Percentiles rank a stretch among this genome's conserved stretches.
Conservation (phyloP, 768 basidiomycete genomes). For the Cyathus striatus region DNA sequence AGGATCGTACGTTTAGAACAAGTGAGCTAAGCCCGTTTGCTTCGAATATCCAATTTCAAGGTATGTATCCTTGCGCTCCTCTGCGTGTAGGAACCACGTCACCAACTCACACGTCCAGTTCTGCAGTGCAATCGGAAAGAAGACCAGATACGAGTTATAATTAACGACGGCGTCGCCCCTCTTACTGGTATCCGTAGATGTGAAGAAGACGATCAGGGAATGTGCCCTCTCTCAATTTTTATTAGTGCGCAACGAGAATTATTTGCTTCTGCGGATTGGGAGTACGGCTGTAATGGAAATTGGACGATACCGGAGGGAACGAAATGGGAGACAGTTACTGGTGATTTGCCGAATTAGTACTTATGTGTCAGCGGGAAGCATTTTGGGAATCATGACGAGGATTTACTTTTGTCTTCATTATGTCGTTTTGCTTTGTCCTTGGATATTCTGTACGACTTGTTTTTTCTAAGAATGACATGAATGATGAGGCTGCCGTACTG, state of each 20-base stretch:
- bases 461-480: too few species aligned
- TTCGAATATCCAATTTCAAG: conserved; percentile 85
- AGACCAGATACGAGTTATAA: conserved; percentile 72
- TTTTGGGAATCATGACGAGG: too few species aligned
- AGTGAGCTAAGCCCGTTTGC: conserved; percentile 83
- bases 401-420: too few species aligned
- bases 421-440: too few species aligned
- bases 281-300: conserved; percentile 68
- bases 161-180: conserved; percentile 86
- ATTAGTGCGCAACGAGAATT: conserved; percentile 63
- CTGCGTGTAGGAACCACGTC: conserved; percentile 5
- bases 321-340: conserved; percentile 70
- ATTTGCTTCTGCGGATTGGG: conserved; percentile 66
- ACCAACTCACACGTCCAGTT: conserved; percentile 36
- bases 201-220: conserved; percentile 63
- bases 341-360: conserved; percentile 56
- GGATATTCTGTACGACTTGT: too few species aligned
- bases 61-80: conserved; percentile 42
- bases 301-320: conserved; percentile 67
- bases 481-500: too few species aligned
- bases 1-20: conserved; percentile 61
- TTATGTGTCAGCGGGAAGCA: too few species aligned
- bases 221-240: conserved; percentile 76
- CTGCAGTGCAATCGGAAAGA: conserved; percentile 48
- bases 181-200: conserved; percentile 76